phyloP scores from a whole-genome alignment of 2,329 filamentous ascomycete genomes.

The Plectosphaerella sp. region DNA sequence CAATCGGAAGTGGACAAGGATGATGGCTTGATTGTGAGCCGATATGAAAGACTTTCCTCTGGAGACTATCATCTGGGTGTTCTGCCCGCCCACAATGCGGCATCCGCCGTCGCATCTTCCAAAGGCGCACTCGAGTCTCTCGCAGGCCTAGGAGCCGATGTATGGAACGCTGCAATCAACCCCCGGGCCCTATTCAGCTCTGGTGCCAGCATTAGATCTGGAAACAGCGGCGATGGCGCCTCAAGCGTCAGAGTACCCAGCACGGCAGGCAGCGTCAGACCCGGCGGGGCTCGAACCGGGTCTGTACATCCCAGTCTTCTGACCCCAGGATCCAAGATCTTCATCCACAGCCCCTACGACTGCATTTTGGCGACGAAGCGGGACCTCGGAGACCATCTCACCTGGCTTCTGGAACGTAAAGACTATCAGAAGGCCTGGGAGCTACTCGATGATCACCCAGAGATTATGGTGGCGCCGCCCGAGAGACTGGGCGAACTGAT shows the following conservation, averaged over 20 bases:
- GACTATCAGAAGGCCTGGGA: conserved; percentile 86
- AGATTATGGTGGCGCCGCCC: conserved; percentile 47
- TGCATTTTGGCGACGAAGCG: conserved; percentile 89
- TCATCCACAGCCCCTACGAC: conserved; percentile 94
- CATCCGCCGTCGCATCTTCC: conserved; percentile 58
- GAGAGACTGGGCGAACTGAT: conserved; percentile 34
- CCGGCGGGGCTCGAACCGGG: conserved; percentile 16
- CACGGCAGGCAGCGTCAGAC: conserved; percentile 15
- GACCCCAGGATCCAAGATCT: conserved; percentile 66
- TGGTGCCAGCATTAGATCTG: conserved; percentile 68
- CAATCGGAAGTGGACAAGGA: conserved; percentile 87
- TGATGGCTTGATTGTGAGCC: conserved; percentile 79
- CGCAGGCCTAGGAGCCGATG: conserved; percentile 65
- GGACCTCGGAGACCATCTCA: conserved; percentile 78
- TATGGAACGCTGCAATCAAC: conserved; percentile 90
- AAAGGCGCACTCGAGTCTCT: conserved; percentile 74
- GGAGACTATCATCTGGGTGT: conserved; percentile 90
- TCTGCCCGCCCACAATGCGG: conserved; percentile 67
- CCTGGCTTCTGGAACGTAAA: conserved; percentile 78
- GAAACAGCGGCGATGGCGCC: conserved; percentile 54
- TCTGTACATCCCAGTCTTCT: conserved; percentile 49
- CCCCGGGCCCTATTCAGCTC: conserved; percentile 85
- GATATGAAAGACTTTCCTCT: conserved; percentile 79
- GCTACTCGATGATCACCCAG: conserved; percentile 81
- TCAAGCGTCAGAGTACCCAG: conserved; percentile 41